Percentiles rank a stretch among this genome's conserved stretches.
Evolutionary conservation across 306 rosid genomes (phyloP).

Genomic region (Vachellia pachyceras): DNA sequence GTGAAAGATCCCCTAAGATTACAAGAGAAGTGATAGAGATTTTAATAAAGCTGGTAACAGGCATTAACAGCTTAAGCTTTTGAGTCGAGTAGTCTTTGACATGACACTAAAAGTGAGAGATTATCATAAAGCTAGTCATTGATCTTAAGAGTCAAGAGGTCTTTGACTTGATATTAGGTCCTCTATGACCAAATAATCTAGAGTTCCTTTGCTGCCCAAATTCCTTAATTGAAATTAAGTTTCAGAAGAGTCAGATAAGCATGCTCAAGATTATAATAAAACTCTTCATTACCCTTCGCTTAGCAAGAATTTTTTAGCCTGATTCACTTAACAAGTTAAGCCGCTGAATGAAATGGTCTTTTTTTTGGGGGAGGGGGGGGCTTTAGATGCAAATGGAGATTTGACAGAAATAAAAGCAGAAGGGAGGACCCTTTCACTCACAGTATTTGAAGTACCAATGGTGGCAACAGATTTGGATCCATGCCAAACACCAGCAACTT

Average conservation of each 20-base stretch:
- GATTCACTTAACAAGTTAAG: background rate
- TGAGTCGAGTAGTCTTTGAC: background rate
- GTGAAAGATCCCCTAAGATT: conserved; percentile 55
- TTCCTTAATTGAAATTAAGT: background rate
- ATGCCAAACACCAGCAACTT: conserved; percentile 78
- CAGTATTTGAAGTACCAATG: conserved; percentile 50
- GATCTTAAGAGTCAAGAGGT: background rate
- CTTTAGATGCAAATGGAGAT: background rate
- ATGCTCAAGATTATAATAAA: background rate
- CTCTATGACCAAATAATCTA: background rate
- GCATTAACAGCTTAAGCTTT: background rate
- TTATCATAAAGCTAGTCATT: background rate
- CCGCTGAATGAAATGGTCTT: background rate
- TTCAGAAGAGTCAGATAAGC: background rate
- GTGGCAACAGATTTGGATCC: conserved; percentile 58
- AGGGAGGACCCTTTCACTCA: conserved; percentile 50
- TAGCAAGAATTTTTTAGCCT: background rate
- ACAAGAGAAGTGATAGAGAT: conserved; percentile 16
- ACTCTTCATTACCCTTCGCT: background rate
- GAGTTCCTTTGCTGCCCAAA: background rate
- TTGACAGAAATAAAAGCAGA: conserved; percentile 23
- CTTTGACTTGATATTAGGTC: background rate
- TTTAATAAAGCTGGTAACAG: background rate
- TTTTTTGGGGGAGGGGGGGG: background rate
- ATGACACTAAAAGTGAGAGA: background rate